These are phyloP conservation scores for Syzygium aromaticum DNA, from an alignment of 345 rosid genomes.

Conservation along the genomic window DNA sequence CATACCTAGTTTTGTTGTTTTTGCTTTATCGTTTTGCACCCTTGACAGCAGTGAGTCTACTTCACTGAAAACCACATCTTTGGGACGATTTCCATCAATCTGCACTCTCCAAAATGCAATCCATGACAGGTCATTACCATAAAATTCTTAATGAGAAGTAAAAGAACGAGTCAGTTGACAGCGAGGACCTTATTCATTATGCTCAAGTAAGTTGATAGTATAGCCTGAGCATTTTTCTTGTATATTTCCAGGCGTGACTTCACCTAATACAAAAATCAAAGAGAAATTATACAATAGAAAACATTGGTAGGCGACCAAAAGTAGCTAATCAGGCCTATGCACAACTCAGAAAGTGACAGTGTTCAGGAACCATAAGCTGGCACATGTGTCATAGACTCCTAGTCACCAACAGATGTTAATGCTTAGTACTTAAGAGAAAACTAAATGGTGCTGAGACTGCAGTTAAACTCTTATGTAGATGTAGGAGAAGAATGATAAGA, in stretches of 20 bases:
- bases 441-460: not conserved
- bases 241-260: conserved; percentile 73
- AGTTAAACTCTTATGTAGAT: not conserved
- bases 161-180: not conserved
- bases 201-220: conserved; percentile 48
- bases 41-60: conserved; percentile 49
- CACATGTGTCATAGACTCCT: not conserved
- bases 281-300: not conserved
- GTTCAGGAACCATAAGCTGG: not conserved
- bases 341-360: not conserved
- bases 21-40: conserved; percentile 27
- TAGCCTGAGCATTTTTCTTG: conserved; percentile 66
- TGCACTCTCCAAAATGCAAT: conserved; percentile 13
- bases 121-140: not conserved
- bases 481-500: not conserved
- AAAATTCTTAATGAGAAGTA: not conserved
- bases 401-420: not conserved
- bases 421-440: not conserved
- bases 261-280: conserved; percentile 27
- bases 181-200: conserved; percentile 50
- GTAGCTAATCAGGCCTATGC: not conserved
- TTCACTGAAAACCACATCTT: conserved; percentile 62
- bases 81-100: conserved; percentile 72
- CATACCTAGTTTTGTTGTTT: conserved; percentile 20
- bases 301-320: not conserved